Base-by-base conservation (phyloP, 2,329 filamentous ascomycete species). In the Zarea fungicola region DNA sequence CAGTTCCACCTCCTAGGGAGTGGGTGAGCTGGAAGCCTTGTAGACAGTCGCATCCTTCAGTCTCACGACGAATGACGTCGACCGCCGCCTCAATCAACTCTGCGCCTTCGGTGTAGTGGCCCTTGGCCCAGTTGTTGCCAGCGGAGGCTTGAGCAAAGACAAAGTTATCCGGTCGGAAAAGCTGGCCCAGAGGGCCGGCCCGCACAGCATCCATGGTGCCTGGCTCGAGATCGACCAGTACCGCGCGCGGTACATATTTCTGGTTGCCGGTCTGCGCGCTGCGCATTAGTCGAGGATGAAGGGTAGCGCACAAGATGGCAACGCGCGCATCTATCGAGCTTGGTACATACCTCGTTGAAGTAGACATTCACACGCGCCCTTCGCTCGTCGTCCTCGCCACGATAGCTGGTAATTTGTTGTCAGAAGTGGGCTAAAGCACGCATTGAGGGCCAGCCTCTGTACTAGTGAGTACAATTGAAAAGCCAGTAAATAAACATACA, bases 51-150 rank as follows among this genome's bases (percentile, higher is more conserved):
- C 93, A 97, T 72, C 88, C 89, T 78, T 99, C 93, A 61, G 93
- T 92, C 82, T 99, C 93, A 66, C 93, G 92, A 70, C 93, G 93
- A 69, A 99, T 92, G 60, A 99, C 93, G 70, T 97, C 93, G 62
- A 99, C 84, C 62, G 97, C 93, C 68, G 96, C 82, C 80, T 99
- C 93, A 62, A 99, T 93, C 57, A 97, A 84, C 80, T 99, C 93
- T 62, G 93, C 93, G 84, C 93, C 93, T 80, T 99, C 93, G 59
- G 93, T 99, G 84, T 99, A 99, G 74, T 99, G 93, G 77, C 93
- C 93, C 86, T 97, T 99, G 75, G 93, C 93, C 93, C 93, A 99
- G 85, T 97, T 97, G 89, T 99, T 99, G 77, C 93, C 93, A 73
- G 93, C 93, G 83, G 92, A 92, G 65, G 93, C 97, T 80, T 97